Evolutionary conservation across 2,329 filamentous ascomycete species (phyloP), one percentile per base, ranked within the genome.

Genomic region (Keithomyces neogunnii): DNA sequence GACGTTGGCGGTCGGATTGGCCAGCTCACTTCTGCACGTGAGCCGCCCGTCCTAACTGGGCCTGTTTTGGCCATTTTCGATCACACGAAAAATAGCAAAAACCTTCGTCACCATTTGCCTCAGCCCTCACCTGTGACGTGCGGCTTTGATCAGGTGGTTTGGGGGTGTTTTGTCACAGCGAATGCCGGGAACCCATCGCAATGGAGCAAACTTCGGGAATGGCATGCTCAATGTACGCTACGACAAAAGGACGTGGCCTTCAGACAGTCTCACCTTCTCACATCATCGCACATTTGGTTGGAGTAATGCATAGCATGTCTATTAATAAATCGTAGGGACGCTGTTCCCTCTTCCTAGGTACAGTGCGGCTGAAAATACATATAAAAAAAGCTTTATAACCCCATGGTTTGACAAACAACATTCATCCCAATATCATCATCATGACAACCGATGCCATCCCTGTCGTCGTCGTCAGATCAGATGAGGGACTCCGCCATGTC

Each of bases 391-490:
- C 32, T 31, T 13, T 29, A 28, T 30, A 43, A 49, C 46, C 33
- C 19, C 40, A 35, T 50, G 33, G 13, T 36, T 31, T 32, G 45
- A 43, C 47, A n/a, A 38, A 39, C 39, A 50, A 47, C 36, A 19
- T 35, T 45, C 43, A 49, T 47, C 46, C 45, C 52, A 5, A 19
- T 19, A 19, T 32, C 19, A 19, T 45, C 38, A 39, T 29, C 35
- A 30, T 52, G 50, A 52, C 50, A 36, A 45, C 47, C 45, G 50
- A 54, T 52, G 52, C 52, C 52, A 54, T 54, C 52, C 50, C 52
- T 54, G 52, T 54, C 50, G 47, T 51, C 47, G 49, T 49, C 49
- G 38, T 44, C 29, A 49, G 19, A 43, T 43, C 29, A 40, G 19
- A 49, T 42, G 33, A 13, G 44, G 36, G 45, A 30, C 13, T 49